Evolutionary conservation across 305 asterid genomes (phyloP).

Genomic region (Rubia occidens): DNA sequence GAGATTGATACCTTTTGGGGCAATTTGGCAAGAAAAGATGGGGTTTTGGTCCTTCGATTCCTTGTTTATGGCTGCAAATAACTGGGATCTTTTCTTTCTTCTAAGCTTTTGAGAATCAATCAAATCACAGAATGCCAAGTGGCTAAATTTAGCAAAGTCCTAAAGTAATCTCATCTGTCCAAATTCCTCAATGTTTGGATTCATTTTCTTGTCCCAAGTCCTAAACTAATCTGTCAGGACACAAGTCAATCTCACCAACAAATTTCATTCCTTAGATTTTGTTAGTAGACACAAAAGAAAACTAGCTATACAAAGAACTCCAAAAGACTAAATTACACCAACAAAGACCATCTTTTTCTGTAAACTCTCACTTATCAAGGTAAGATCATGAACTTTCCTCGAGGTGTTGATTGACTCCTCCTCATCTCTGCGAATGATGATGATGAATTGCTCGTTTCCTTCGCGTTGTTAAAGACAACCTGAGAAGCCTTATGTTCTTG

Average conservation of each 20-base stretch:
- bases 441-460: constrained; percentile 36
- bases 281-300: not conserved
- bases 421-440: constrained; percentile 35
- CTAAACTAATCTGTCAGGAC: not conserved
- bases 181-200: not conserved
- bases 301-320: constrained; percentile 23
- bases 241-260: constrained; percentile 14
- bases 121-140: constrained; percentile 3
- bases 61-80: constrained; percentile 8
- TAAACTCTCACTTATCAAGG: constrained; percentile 16
- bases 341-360: constrained; percentile 9
- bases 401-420: constrained; percentile 42
- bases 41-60: constrained; percentile 5
- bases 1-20: not conserved
- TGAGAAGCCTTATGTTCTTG: constrained; percentile 32
- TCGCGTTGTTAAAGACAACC: constrained; percentile 15
- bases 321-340: constrained; percentile 13
- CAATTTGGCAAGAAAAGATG: not conserved
- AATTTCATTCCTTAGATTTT: constrained; percentile 10
- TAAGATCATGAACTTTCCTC: constrained; percentile 30
- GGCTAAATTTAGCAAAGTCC: constrained; percentile 6
- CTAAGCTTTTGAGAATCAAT: not conserved
- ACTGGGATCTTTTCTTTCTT: not conserved
- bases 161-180: not conserved
- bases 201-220: not conserved